Conservation (phyloP, 2,329 filamentous ascomycete species). For the Exserohilum rostratum region DNA sequence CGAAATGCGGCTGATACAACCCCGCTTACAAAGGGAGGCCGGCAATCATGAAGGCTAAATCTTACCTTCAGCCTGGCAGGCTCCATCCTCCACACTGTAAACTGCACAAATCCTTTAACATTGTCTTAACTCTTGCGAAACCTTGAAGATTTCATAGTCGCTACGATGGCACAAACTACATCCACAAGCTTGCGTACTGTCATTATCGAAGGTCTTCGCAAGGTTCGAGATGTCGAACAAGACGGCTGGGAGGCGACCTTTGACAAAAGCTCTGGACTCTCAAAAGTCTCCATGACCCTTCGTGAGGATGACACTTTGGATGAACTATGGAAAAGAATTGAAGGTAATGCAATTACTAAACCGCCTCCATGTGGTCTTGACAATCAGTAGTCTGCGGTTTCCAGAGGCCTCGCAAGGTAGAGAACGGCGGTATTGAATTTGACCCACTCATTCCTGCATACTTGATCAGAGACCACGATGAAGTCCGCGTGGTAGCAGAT, state of each 20-base stretch:
- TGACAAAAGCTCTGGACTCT: not conserved
- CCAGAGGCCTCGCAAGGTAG: not conserved
- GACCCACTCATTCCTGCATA: not conserved
- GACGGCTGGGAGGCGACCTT: not conserved
- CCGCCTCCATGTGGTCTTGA: not conserved
- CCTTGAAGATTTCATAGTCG: not conserved
- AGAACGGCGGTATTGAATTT: not conserved
- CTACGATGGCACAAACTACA: not conserved
- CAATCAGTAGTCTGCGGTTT: not conserved
- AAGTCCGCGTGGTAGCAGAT: not conserved
- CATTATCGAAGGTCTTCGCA: not conserved
- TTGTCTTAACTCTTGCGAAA: not conserved
- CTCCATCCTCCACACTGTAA: not conserved
- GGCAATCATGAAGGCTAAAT: not conserved
- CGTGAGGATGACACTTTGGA: not conserved
- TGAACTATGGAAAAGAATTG: not conserved
- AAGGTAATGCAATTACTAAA: not conserved
- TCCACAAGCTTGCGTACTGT: not conserved
- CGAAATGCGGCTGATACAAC: not conserved
- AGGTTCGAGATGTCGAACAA: not conserved
- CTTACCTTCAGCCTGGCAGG: not conserved
- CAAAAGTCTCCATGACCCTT: not conserved
- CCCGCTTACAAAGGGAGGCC: not conserved
- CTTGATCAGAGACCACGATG: not conserved
- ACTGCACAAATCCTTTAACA: not conserved